phyloP scores from a whole-genome alignment of 768 basidiomycete species.

The Exsudoporus frostii region DNA sequence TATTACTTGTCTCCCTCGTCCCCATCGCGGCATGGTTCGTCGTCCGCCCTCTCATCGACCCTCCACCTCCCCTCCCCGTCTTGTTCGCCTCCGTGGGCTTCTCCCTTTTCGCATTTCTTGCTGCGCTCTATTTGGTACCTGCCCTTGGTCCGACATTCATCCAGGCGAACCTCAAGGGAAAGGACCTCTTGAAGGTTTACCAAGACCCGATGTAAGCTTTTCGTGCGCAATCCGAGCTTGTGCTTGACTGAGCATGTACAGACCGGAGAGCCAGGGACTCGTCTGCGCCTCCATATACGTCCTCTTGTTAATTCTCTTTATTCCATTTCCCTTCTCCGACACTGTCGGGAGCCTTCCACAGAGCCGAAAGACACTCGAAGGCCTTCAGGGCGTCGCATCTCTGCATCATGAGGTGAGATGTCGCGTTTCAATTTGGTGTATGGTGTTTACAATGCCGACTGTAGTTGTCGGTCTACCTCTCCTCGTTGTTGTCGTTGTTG shows the following conservation, averaged over 20 bases:
- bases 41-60: slow-evolving; percentile 66
- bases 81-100: slow-evolving; percentile 81
- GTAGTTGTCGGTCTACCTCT: slow-evolving; percentile 89
- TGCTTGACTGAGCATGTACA: slow-evolving; percentile 30
- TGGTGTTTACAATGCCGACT: neutral
- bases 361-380: slow-evolving; percentile 46
- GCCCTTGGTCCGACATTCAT: slow-evolving; percentile 77
- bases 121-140: slow-evolving; percentile 78
- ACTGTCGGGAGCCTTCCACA: slow-evolving; percentile 49
- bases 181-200: slow-evolving; percentile 84
- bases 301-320: slow-evolving; percentile 82
- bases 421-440: neutral
- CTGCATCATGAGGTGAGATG: slow-evolving; percentile 70
- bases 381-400: slow-evolving; percentile 41
- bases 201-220: slow-evolving; percentile 61
- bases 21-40: slow-evolving; percentile 76
- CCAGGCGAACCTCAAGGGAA: slow-evolving; percentile 77
- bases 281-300: slow-evolving; percentile 90
- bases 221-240: neutral
- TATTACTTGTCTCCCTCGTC: slow-evolving; percentile 55
- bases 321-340: slow-evolving; percentile 91
- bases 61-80: slow-evolving; percentile 64
- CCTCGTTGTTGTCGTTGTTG: slow-evolving; percentile 86
- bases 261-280: slow-evolving; percentile 92
- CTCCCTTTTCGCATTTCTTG: slow-evolving; percentile 77